Percentiles rank a stretch among this genome's conserved stretches.
phyloP scores from a whole-genome alignment of 179 eudicot genomes.

The Beta macrorhiza region DNA sequence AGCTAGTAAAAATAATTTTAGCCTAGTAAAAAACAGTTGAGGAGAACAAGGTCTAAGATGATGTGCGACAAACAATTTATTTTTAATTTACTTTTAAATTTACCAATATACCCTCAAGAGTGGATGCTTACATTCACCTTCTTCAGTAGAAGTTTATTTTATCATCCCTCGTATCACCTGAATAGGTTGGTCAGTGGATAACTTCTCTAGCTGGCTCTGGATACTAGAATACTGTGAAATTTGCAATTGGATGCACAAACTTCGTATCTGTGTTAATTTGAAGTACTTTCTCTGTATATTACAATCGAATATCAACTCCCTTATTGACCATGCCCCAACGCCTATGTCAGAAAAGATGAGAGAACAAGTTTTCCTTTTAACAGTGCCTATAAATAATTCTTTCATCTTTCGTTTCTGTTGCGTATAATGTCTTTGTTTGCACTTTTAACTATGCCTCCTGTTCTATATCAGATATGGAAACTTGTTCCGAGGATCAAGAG shows the following conservation, averaged over 20 bases:
- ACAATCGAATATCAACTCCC: not conserved
- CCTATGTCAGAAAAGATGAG: not conserved
- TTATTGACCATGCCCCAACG: not conserved
- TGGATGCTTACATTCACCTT: not conserved
- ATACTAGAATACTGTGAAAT: not conserved
- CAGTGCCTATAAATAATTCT: not conserved
- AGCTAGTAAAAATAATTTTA: not conserved
- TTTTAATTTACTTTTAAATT: not conserved
- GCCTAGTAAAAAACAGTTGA: not conserved
- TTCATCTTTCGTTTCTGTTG: not conserved
- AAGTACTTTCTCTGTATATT: not conserved
- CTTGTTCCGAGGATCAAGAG: constrained; percentile 34
- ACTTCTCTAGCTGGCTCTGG: not conserved
- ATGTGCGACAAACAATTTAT: not conserved
- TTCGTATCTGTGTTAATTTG: not conserved
- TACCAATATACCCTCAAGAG: not conserved
- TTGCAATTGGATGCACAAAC: not conserved
- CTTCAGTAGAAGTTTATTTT: too few species aligned
- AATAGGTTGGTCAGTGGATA: not conserved
- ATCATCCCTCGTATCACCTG: not conserved
- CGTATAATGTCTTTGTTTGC: not conserved
- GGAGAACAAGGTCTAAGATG: not conserved
- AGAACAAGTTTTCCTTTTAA: not conserved
- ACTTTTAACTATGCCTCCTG: not conserved
- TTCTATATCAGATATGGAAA: constrained; percentile 33